A percentile compares a stretch with the other conserved stretches of the same genome.
These are phyloP conservation scores for Blumeria graminis DNA, from an alignment of 2,329 filamentous ascomycete genomes.

Conservation along the genomic window DNA sequence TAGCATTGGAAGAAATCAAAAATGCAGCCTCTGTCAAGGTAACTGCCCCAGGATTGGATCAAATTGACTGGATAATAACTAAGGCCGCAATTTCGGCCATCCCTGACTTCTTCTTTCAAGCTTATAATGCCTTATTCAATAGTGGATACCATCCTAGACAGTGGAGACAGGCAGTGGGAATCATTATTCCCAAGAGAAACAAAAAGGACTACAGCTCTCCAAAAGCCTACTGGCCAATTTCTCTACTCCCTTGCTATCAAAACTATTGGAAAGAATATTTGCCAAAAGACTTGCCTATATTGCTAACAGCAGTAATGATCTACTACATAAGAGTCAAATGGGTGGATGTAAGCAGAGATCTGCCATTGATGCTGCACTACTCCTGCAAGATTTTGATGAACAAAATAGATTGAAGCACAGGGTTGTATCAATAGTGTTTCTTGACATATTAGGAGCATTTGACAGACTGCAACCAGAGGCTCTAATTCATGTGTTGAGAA, in stretches of 20 bases:
- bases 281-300: not conserved
- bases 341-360: not conserved
- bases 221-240: not conserved
- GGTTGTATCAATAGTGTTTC: not conserved
- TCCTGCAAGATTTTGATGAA: not conserved
- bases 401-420: not conserved
- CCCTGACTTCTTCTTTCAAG: not conserved
- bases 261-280: not conserved
- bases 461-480: not conserved
- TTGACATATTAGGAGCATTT: not conserved
- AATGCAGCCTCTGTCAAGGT: not conserved
- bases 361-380: not conserved
- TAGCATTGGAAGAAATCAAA: no score
- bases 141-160: not conserved
- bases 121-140: not conserved
- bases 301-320: not conserved
- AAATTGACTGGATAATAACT: not conserved
- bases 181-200: not conserved
- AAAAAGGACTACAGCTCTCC: not conserved
- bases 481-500: not conserved
- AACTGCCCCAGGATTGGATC: not conserved
- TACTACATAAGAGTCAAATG: not conserved
- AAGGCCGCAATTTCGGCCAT: not conserved
- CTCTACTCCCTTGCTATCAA: not conserved
- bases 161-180: constrained; percentile 1